These are phyloP conservation scores for Talaromyces trachyspermus DNA, from an alignment of 495 filamentous ascomycete genomes.

Conservation along the genomic window DNA sequence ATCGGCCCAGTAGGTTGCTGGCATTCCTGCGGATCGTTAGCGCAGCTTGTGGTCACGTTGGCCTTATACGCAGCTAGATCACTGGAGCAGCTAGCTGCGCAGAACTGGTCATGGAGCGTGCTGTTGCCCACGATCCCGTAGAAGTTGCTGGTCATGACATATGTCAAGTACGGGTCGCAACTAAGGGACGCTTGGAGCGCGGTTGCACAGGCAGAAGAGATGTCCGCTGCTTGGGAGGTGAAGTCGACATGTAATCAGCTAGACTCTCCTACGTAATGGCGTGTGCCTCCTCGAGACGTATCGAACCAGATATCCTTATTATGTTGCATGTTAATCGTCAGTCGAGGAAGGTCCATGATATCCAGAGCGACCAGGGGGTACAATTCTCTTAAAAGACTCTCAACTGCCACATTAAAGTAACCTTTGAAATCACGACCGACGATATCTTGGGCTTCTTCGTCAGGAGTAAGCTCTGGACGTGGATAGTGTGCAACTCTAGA, in stretches of 20 bases:
- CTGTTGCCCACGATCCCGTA: slow-evolving; percentile 1
- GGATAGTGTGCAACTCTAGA: background rate
- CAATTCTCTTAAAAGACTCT: background rate
- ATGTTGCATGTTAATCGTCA: slow-evolving; percentile 1
- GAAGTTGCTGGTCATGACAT: slow-evolving; percentile 4
- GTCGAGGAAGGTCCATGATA: background rate
- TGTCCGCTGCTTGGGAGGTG: background rate
- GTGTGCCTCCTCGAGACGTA: background rate
- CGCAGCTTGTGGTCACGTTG: background rate
- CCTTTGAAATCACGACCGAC: slow-evolving; percentile 1
- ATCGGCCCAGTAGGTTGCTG: slow-evolving; percentile 22
- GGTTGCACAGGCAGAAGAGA: background rate
- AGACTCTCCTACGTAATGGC: background rate
- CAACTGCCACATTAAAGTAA: background rate
- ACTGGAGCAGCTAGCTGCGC: background rate
- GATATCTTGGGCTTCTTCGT: background rate
- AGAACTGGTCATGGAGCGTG: slow-evolving; percentile 4
- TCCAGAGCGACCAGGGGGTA: background rate
- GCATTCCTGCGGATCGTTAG: slow-evolving; percentile 8
- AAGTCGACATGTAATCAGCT: background rate
- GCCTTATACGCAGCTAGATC: slow-evolving; percentile 1
- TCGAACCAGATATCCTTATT: background rate
- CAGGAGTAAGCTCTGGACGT: background rate
- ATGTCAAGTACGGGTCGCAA: background rate
- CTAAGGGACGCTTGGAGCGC: slow-evolving; percentile 1